Evolutionary conservation across 2,329 filamentous ascomycete species (phyloP), one percentile per base, ranked within the genome.

Genomic region (Fusarium napiforme): DNA sequence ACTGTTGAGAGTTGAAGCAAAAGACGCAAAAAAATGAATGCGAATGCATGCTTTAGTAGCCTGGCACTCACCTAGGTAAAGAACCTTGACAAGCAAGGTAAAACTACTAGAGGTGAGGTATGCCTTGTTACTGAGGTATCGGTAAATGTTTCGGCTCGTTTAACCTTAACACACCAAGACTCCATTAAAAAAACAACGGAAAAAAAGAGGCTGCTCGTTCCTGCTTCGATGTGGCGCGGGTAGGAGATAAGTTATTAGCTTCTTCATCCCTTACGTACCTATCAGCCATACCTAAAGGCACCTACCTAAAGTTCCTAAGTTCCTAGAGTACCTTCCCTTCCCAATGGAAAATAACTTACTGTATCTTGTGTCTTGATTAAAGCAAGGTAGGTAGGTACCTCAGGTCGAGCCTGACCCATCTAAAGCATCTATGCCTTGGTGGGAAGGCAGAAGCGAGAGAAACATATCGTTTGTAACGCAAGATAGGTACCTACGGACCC

Each of bases 131-230:
- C 36, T 26, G 23, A 47, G 37, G 55, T 55, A 28, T 43, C 36
- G 37, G 40, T 49, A 46, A 30, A 59, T 28, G 23, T 37, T 47
- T 57, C 49, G 60, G 63, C 42, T 64, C 36, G 40, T 57, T 45
- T 67, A 67, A 67, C 43, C 64, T 43, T 49, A 46, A 66, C 30
- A 15, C 26, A 15, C 36, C 23, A 49, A 42, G 60, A 64, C 63
- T 39, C 60, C 42, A 26, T 58, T 34, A n/a, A 49, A 49, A 40
- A 36, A 40, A 36, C 32, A 28, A 39, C 28, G 32, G 12, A 36
- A 30, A 30, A 42, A 37, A 37, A n/a, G 30, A 61, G 42, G n/a
- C 26, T 60, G 21, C 14, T 40, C 8, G 32, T 64, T 34, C 32
- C 36, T 39, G 42, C 53, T 9, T 30, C 10, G 39, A 19, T 43